phyloP scores from a whole-genome alignment of 2,329 filamentous ascomycete genomes.

The Monilinia fructigena region DNA sequence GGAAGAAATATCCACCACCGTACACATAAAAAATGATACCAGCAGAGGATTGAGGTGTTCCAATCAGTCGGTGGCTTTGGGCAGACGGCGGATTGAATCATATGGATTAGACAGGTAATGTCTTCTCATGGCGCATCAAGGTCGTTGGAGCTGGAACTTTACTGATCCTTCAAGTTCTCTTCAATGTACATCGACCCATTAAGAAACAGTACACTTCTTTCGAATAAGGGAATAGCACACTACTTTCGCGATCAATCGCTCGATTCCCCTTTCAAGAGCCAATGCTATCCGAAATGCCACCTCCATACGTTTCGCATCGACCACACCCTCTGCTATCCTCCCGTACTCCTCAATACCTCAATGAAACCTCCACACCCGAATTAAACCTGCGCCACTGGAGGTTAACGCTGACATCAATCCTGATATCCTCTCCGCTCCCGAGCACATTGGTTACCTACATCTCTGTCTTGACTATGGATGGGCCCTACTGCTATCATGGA shows the following conservation, averaged over 20 bases:
- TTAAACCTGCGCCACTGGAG: conserved; percentile 30
- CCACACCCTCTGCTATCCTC: conserved; percentile 27
- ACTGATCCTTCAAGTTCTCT: conserved; percentile 38
- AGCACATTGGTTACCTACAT: conserved; percentile 79
- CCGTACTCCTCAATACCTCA: conserved; percentile 13
- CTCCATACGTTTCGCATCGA: conserved; percentile 37
- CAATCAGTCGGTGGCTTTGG: conserved; percentile 44
- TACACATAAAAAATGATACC: conserved; percentile 49
- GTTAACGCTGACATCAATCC: conserved; percentile 29
- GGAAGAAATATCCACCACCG: conserved; percentile 10
- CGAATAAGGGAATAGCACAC: conserved; percentile 26
- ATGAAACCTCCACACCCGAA: conserved; percentile 22
- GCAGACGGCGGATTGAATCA: conserved; percentile 41
- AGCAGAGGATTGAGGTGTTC: conserved; percentile 53
- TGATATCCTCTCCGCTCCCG: conserved; percentile 40
- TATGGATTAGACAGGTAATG: conserved; percentile 41
- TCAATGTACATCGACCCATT: conserved; percentile 34
- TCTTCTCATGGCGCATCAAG: conserved; percentile 8
- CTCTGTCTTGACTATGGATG: conserved; percentile 84
- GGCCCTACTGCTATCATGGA: conserved; percentile 74
- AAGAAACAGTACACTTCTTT: conserved; percentile 34
- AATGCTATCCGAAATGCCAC: conserved; percentile 33
- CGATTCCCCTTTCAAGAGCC: conserved; percentile 26
- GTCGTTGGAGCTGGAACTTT: not conserved
- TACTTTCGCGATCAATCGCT: conserved; percentile 26